These are phyloP conservation scores for Yamadazyma diddensiae DNA, from an alignment of 1,139 yeast genomes.

Conservation along the genomic window DNA sequence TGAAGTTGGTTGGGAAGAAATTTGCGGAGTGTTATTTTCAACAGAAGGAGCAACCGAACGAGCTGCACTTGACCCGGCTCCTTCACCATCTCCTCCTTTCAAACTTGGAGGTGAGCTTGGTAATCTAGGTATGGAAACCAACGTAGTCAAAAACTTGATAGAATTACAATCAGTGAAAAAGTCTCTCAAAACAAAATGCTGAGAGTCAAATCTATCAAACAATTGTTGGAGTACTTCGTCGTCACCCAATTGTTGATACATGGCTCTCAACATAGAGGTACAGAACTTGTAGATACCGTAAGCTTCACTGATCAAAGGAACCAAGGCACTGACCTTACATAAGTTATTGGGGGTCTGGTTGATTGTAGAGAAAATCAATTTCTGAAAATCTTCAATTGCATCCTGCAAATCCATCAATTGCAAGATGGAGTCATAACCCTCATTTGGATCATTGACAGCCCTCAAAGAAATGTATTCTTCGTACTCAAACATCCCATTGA, in stretches of 20 bases:
- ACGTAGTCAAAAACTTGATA: slow-evolving; percentile 75
- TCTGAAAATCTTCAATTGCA: slow-evolving; percentile 74
- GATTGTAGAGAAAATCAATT: slow-evolving; percentile 72
- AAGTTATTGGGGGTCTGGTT: slow-evolving; percentile 66
- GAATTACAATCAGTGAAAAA: slow-evolving; percentile 91
- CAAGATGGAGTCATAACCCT: slow-evolving; percentile 86
- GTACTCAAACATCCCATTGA: slow-evolving; percentile 93
- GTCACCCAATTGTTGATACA: slow-evolving; percentile 73
- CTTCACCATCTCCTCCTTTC: slow-evolving; percentile 45
- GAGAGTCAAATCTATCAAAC: slow-evolving; percentile 70
- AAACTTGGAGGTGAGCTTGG: slow-evolving; percentile 69
- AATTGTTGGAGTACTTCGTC: slow-evolving; percentile 78
- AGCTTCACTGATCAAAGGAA: slow-evolving; percentile 89
- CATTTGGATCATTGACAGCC: slow-evolving; percentile 90
- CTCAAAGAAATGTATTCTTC: slow-evolving; percentile 89
- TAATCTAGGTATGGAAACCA: slow-evolving; percentile 83
- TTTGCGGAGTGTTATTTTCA: slow-evolving; percentile 22
- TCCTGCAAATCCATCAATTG: slow-evolving; percentile 89
- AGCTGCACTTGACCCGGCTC: slow-evolving; percentile 39
- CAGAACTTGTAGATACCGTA: slow-evolving; percentile 90
- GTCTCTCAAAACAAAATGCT: slow-evolving; percentile 75
- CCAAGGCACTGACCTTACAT: slow-evolving; percentile 82
- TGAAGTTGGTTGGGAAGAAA: slow-evolving; percentile 37
- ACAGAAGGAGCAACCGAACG: slow-evolving; percentile 22
- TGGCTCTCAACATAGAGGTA: slow-evolving; percentile 87